Percentiles rank a stretch among this genome's conserved stretches.
These are phyloP conservation scores for Halophytophthora batemanensis DNA, from an alignment of 352 stramenopile genomes.

Conservation along the genomic window DNA sequence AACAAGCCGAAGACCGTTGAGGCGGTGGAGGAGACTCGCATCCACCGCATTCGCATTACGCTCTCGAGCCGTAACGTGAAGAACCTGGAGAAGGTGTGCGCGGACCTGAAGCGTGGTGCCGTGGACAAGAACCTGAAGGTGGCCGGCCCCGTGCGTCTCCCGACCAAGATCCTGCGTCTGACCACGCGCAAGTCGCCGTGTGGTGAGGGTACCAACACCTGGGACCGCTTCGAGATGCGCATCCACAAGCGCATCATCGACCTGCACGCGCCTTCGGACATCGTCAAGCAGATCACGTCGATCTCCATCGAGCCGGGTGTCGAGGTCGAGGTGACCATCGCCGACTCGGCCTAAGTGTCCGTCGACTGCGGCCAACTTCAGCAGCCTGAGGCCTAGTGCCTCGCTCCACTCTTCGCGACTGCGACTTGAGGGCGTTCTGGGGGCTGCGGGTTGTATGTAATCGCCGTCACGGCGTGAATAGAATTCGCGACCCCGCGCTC, in stretches of 20 bases:
- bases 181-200: constrained; percentile 99
- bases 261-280: constrained; percentile 96
- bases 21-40: constrained; percentile 79
- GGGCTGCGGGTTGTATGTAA: constrained; percentile 24
- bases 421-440: constrained; percentile 23
- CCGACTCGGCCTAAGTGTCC: constrained; percentile 83
- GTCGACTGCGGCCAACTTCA: constrained; percentile 4
- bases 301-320: constrained; percentile 99
- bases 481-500: constrained; percentile 28
- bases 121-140: constrained; percentile 99
- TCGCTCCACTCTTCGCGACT: constrained; percentile 8
- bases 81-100: constrained; percentile 99
- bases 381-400: constrained; percentile 5
- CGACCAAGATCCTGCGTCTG: constrained; percentile 98
- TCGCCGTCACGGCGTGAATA: constrained; percentile 22
- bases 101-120: constrained; percentile 97
- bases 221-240: constrained; percentile 99
- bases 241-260: constrained; percentile 99
- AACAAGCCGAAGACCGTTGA: constrained; percentile 88
- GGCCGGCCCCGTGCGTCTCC: constrained; percentile 96
- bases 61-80: constrained; percentile 99
- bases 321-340: constrained; percentile 98
- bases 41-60: constrained; percentile 99
- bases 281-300: constrained; percentile 99
- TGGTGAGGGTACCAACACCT: constrained; percentile 99